Percentiles rank a stretch among this genome's conserved stretches.
These are phyloP conservation scores for Ustilago crameri DNA, from an alignment of 1,284 basidiomycete genomes.

Conservation along the genomic window DNA sequence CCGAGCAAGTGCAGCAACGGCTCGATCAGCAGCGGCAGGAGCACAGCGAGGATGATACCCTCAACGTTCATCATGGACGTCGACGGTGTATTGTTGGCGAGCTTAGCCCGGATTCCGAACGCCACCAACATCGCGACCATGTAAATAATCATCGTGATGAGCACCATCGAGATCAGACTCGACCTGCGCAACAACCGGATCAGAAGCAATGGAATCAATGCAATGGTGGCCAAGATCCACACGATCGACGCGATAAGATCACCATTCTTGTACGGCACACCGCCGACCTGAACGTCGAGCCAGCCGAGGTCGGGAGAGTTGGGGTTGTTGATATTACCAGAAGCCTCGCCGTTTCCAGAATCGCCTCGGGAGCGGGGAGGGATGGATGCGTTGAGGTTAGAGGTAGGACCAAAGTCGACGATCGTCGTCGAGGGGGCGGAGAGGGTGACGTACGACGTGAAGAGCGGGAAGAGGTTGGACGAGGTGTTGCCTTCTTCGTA, in stretches of 20 bases:
- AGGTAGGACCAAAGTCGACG: slow-evolving; percentile 40
- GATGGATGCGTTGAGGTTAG: slow-evolving; percentile 32
- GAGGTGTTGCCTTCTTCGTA: neutral
- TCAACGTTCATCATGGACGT: slow-evolving; percentile 49
- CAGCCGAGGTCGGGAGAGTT: slow-evolving; percentile 52
- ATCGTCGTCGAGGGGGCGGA: slow-evolving; percentile 20
- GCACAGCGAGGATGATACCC: slow-evolving; percentile 37
- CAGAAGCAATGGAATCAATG: slow-evolving; percentile 46
- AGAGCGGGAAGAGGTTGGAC: slow-evolving; percentile 42
- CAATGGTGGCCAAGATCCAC: slow-evolving; percentile 48
- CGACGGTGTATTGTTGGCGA: slow-evolving; percentile 33
- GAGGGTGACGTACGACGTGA: slow-evolving; percentile 36
- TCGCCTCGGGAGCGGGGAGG: slow-evolving; percentile 13
- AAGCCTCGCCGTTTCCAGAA: slow-evolving; percentile 45
- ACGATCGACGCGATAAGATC: slow-evolving; percentile 52
- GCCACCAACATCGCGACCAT: slow-evolving; percentile 41
- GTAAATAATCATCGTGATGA: slow-evolving; percentile 45
- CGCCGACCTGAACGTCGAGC: slow-evolving; percentile 51
- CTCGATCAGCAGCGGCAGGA: slow-evolving; percentile 48
- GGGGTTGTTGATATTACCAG: slow-evolving; percentile 50
- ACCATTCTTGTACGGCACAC: slow-evolving; percentile 53
- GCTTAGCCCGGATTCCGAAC: slow-evolving; percentile 45
- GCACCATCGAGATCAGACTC: slow-evolving; percentile 50
- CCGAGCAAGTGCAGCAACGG: slow-evolving; percentile 44
- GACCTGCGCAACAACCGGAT: slow-evolving; percentile 46